A percentile compares a stretch with the other conserved stretches of the same genome.
Evolutionary conservation across 352 stramenopile species (phyloP).

Genomic region (Globisporangium irregulare): DNA sequence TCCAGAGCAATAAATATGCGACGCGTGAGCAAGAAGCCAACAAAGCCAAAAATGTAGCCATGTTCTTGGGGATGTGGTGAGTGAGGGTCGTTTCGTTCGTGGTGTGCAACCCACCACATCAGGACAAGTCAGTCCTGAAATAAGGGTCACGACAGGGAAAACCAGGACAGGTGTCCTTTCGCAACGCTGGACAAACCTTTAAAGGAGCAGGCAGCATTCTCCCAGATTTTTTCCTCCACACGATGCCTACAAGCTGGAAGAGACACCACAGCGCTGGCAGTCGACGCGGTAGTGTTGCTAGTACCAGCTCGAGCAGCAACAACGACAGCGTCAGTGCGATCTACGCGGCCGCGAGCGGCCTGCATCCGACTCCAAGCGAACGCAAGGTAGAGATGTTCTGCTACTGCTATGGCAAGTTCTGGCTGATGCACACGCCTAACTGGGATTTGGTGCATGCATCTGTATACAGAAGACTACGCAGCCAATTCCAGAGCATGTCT

Average conservation of each 20-base stretch:
- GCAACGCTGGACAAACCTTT: neutral
- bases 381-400: constrained; percentile 7
- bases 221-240: too few relatives aligned
- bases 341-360: constrained; percentile 27
- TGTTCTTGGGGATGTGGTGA: neutral
- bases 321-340: constrained; percentile 23
- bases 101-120: neutral
- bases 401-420: neutral
- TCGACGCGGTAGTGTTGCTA: neutral
- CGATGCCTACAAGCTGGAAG: neutral
- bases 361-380: constrained; percentile 12
- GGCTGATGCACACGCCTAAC: too few relatives aligned
- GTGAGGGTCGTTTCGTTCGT: neutral
- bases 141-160: neutral
- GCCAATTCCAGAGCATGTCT: neutral
- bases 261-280: neutral
- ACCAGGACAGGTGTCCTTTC: neutral
- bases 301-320: constrained; percentile 4
- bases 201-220: neutral
- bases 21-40: neutral
- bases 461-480: neutral
- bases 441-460: neutral
- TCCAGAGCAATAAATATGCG: neutral
- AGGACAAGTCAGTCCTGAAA: neutral
- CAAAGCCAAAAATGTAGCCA: neutral